Base-by-base conservation (phyloP, 2,329 filamentous ascomycete species). In the Trichoderma sp. region DNA sequence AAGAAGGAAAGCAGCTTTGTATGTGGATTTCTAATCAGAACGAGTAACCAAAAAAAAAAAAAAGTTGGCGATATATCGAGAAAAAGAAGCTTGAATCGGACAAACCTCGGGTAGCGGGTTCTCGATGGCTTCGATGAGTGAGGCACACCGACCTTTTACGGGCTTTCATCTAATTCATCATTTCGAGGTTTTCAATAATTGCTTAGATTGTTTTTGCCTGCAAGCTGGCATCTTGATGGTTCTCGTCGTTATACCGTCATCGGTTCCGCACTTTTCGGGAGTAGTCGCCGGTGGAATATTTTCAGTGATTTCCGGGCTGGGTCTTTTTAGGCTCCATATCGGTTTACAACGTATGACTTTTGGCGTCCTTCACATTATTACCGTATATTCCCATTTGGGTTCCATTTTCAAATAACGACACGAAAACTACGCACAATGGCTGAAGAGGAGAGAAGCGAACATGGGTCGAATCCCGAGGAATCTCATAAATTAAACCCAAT, bases 401-500 rank as follows among this genome's bases (percentile, higher is more conserved):
- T 9, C 8, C n/a, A n/a, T n/a, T n/a, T n/a, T n/a, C n/a, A n/a
- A 39, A 48, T 19, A n/a, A 42, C 19, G 10, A 25, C 12, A 22
- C 34, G 17, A 53, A 32, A 19, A 5, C 12, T 45, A n/a, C 27
- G 2, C 19, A 27, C 50, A 48, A 65, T 57, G 63, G 13, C 19
- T 19, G 29, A 67, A 32, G 53, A 52, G 5, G 4, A 59, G 7
- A 32, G 7, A 3, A 27, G 2, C 3, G 15, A 15, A 34, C 4
- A 4, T 6, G n/a, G 15, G 35, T 10, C 1, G 5, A 34, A 27
- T 2, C 27, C 6, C 1, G 54, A 15, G 6, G 25, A 35, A 25
- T 35, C 54, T 6, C 61, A 53, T 34, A 65, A 54, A 22, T 64
- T 74, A 1, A 76, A 77, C 59, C 78, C 79, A 1, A 82, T 89